Conservation (phyloP, 192 early-diverging fungal genomes). For the Coemansia sp. region DNA sequence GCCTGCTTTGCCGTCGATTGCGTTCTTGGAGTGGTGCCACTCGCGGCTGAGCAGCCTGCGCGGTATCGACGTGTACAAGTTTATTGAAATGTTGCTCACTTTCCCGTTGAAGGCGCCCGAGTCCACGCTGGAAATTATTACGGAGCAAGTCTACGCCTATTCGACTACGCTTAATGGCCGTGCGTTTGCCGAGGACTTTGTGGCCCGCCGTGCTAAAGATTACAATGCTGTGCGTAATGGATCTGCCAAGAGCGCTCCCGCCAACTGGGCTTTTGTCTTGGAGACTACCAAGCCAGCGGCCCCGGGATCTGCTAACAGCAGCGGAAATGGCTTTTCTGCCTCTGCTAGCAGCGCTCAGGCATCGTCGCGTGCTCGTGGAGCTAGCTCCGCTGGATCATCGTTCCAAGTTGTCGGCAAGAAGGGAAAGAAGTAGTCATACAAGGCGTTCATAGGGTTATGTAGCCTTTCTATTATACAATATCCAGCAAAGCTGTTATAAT, state of each 20-base stretch:
- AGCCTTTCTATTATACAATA: no score
- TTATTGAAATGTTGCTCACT: slow-evolving; percentile 75
- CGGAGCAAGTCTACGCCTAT: slow-evolving; percentile 76
- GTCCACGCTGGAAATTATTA: slow-evolving; percentile 72
- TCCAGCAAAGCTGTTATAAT: no score
- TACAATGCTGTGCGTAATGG: slow-evolving; percentile 25
- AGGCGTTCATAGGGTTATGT: no score
- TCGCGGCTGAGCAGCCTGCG: slow-evolving; percentile 64
- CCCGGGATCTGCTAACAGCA: background rate
- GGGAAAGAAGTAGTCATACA: slow-evolving; percentile 25
- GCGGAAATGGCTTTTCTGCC: background rate
- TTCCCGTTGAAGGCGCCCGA: slow-evolving; percentile 70
- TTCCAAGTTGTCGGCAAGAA: slow-evolving; percentile 51
- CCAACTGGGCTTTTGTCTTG: slow-evolving; percentile 40
- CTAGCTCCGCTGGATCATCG: slow-evolving; percentile 19
- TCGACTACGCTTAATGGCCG: slow-evolving; percentile 73
- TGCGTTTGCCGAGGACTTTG: slow-evolving; percentile 79
- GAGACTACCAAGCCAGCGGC: background rate
- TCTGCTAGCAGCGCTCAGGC: background rate
- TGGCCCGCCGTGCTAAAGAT: slow-evolving; percentile 74
- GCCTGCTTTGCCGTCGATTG: slow-evolving; percentile 56
- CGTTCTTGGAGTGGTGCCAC: slow-evolving; percentile 76
- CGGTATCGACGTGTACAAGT: slow-evolving; percentile 66
- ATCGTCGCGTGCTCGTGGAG: background rate
- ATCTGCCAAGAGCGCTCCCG: slow-evolving; percentile 34